Evolutionary conservation across 805 yeast species (phyloP).

Genomic region (Hanseniaspora taiwanica): DNA sequence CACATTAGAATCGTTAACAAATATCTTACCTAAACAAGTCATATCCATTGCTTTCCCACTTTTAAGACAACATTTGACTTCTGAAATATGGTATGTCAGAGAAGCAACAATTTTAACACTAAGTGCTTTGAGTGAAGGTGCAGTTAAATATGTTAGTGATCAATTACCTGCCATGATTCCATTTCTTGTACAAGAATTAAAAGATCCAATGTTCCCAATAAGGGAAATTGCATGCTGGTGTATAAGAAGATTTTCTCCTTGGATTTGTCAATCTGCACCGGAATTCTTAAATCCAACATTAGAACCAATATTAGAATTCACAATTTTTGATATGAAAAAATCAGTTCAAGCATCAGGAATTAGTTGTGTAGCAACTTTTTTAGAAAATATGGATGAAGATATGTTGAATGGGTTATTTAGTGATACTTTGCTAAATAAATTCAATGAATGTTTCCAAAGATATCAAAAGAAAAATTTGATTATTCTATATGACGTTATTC

Average conservation of each 20-base stretch:
- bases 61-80: conserved; percentile 54
- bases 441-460: conserved; percentile 56
- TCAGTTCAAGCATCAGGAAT: conserved; percentile 95
- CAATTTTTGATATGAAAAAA: conserved; percentile 65
- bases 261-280: conserved; percentile 68
- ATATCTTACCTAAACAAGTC: conserved; percentile 52
- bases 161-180: conserved; percentile 76
- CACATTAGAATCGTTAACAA: conserved; percentile 70
- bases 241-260: conserved; percentile 64
- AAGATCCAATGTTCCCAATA: conserved; percentile 69
- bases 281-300: conserved; percentile 65
- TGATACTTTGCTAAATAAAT: conserved; percentile 54
- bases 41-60: conserved; percentile 59
- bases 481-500: conserved; percentile 79
- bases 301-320: conserved; percentile 56
- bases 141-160: conserved; percentile 53
- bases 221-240: conserved; percentile 96
- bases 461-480: conserved; percentile 77
- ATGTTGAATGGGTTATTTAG: conserved; percentile 45
- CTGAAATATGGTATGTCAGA: conserved; percentile 73
- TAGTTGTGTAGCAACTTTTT: conserved; percentile 69
- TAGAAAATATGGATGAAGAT: conserved; percentile 59
- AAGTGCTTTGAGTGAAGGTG: conserved; percentile 91
- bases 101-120: conserved; percentile 90
- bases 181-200: conserved; percentile 65